Conservation (phyloP, 1,284 basidiomycete species). For the Naganishia sp. region DNA sequence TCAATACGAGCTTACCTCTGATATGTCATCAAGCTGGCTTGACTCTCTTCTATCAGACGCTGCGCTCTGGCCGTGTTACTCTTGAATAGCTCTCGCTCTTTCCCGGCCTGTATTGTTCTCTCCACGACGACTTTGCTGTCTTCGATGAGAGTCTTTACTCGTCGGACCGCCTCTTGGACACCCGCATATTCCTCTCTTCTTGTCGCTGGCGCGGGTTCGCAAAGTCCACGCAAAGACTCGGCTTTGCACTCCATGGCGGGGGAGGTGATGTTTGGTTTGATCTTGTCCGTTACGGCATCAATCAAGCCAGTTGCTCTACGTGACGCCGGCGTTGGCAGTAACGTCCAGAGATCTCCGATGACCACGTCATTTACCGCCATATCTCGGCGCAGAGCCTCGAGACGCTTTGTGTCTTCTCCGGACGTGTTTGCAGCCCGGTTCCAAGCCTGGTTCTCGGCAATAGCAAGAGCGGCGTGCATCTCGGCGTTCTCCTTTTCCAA, state of each 20-base stretch:
- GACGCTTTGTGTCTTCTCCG: not conserved
- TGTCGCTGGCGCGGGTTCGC: constrained; percentile 43
- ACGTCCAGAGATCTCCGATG: constrained; percentile 72
- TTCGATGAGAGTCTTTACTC: constrained; percentile 72
- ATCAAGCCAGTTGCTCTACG: constrained; percentile 66
- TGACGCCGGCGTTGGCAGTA: constrained; percentile 74
- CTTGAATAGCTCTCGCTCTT: constrained; percentile 82
- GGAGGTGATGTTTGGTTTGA: constrained; percentile 49
- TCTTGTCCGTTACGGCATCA: constrained; percentile 59
- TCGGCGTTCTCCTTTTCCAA: constrained; percentile 29
- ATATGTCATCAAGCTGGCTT: constrained; percentile 75
- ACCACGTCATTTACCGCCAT: constrained; percentile 63
- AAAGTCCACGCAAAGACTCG: constrained; percentile 50
- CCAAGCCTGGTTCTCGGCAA: constrained; percentile 26
- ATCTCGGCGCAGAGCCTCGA: constrained; percentile 49
- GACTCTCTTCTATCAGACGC: constrained; percentile 79
- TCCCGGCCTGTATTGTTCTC: constrained; percentile 74
- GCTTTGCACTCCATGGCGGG: constrained; percentile 55
- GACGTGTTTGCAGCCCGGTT: constrained; percentile 10
- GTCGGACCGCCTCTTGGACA: constrained; percentile 69
- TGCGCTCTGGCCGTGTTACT: constrained; percentile 85
- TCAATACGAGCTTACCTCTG: constrained; percentile 59
- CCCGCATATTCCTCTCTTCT: constrained; percentile 42
- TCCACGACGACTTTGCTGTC: constrained; percentile 82
- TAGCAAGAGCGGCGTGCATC: constrained; percentile 21